phyloP scores from a whole-genome alignment of 176 grass and related monocot species.

The Cenchrus purpureus region DNA sequence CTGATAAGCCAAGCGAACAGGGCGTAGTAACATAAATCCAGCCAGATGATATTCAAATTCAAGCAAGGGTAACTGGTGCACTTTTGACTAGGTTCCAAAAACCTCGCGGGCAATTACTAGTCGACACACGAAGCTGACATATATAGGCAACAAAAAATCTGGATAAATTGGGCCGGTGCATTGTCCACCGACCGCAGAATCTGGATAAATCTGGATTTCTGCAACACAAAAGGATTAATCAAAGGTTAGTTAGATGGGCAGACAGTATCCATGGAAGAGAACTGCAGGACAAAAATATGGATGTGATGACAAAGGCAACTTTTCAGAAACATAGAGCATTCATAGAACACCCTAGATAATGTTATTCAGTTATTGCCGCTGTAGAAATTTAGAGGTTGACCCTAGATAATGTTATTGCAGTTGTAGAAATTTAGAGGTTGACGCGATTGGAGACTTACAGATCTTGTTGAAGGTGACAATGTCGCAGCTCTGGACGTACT shows the following conservation, averaged over 20 bases:
- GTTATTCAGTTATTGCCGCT: not conserved
- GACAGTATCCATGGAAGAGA: too few relatives aligned
- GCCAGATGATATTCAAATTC: not conserved
- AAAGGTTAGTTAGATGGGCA: not conserved
- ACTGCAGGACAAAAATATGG: too few relatives aligned
- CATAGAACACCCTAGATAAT: not conserved
- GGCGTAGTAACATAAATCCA: not conserved
- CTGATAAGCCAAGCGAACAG: too few relatives aligned
- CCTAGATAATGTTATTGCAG: not conserved
- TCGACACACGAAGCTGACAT: not conserved
- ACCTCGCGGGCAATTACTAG: constrained; percentile 12
- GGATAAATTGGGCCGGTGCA: constrained; percentile 1
- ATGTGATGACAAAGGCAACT: not conserved
- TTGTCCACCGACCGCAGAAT: not conserved
- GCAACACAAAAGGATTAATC: not conserved
- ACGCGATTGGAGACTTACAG: constrained; percentile 48
- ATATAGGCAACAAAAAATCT: not conserved
- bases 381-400: not conserved
- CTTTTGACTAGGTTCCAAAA: constrained; percentile 26
- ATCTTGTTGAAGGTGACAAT: constrained; percentile 99
- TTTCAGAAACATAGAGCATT: too few relatives aligned
- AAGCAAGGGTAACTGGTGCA: constrained; percentile 13
- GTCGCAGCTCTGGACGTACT: constrained; percentile 97
- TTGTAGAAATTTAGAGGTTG: not conserved
- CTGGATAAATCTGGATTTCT: constrained; percentile 35